phyloP scores from a whole-genome alignment of 768 basidiomycete genomes.

The Rhizopogon vulgaris region DNA sequence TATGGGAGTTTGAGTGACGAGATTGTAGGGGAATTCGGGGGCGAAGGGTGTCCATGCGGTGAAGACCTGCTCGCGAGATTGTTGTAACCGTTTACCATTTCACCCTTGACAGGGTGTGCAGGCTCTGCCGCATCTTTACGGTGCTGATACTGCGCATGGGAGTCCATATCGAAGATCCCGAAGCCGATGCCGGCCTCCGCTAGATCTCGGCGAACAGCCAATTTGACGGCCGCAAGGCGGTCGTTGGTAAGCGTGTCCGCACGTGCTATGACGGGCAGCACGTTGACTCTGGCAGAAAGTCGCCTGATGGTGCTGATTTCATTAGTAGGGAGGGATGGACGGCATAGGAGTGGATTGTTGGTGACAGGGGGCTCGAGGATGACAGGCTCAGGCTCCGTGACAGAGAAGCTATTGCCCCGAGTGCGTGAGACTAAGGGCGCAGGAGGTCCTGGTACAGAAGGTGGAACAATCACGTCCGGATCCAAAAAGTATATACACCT shows the following conservation, averaged over 20 bases:
- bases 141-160: conserved; percentile 41
- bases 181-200: conserved; percentile 84
- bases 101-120: conserved; percentile 39
- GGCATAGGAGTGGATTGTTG: conserved; percentile 61
- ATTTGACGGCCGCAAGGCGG: conserved; percentile 71
- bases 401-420: conserved; percentile 67
- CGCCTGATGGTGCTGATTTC: conserved; percentile 78
- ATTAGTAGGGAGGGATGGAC: conserved; percentile 58
- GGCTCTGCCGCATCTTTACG: conserved; percentile 39
- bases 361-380: conserved; percentile 77
- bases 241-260: conserved; percentile 81
- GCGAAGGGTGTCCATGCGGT: conserved; percentile 47
- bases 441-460: conserved; percentile 58
- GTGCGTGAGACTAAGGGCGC: conserved; percentile 63
- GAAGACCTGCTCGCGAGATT: conserved; percentile 45
- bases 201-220: conserved; percentile 74
- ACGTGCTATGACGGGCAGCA: conserved; percentile 79
- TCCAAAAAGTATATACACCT: conserved; percentile 88
- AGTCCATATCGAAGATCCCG: conserved; percentile 81
- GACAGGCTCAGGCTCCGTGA: conserved; percentile 66
- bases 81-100: conserved; percentile 48
- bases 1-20: conserved; percentile 70
- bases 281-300: conserved; percentile 77
- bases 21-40: conserved; percentile 61
- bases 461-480: conserved; percentile 75